A percentile compares a stretch with the other conserved stretches of the same genome.
These are phyloP conservation scores for Candida lessepsii DNA, from an alignment of 805 yeast genomes.

Conservation along the genomic window DNA sequence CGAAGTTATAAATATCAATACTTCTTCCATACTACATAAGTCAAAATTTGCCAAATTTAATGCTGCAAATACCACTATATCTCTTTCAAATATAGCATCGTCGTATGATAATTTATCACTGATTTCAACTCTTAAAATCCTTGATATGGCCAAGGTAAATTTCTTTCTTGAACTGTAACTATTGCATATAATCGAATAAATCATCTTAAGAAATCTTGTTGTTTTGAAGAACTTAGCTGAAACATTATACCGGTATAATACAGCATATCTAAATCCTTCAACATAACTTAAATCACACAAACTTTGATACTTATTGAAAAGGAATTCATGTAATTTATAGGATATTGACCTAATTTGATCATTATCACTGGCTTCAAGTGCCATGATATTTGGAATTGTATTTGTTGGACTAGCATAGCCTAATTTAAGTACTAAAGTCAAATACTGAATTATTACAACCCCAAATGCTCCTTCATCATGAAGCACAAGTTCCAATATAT, in stretches of 20 bases:
- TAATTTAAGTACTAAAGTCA: conserved; percentile 54
- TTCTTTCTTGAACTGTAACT: conserved; percentile 38
- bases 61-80: conserved; percentile 25
- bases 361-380: conserved; percentile 57
- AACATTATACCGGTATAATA: conserved; percentile 37
- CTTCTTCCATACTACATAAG: conserved; percentile 51
- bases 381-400: conserved; percentile 68
- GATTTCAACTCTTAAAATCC: conserved; percentile 15
- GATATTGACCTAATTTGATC: conserved; percentile 48
- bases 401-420: conserved; percentile 77
- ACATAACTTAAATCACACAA: conserved; percentile 63
- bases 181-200: conserved; percentile 45
- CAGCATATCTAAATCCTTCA: conserved; percentile 61
- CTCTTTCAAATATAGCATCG: conserved; percentile 18
- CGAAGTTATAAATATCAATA: conserved; percentile 40
- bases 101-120: conserved; percentile 7
- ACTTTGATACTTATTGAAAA: conserved; percentile 68
- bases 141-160: conserved; percentile 32
- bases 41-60: conserved; percentile 39
- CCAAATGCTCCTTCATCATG: conserved; percentile 47
- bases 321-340: conserved; percentile 47
- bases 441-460: conserved; percentile 49
- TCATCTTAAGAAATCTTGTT: conserved; percentile 31
- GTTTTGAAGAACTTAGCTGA: conserved; percentile 26
- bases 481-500: conserved; percentile 50